Evolutionary conservation across 169 alveolate species (phyloP).

Genomic region (Eimeria brunetti): DNA sequence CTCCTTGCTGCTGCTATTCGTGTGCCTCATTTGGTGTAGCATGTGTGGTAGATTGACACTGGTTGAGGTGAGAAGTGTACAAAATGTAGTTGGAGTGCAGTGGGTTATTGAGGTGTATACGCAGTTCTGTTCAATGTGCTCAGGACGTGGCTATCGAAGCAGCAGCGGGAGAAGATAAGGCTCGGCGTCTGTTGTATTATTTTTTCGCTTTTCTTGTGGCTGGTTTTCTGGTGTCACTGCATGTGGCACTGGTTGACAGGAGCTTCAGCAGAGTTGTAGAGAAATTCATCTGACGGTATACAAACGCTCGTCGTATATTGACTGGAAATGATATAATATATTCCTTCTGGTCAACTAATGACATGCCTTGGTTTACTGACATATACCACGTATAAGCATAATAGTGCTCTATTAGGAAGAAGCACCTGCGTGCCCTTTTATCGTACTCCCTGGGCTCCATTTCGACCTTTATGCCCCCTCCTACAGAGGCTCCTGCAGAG

Average conservation of each 20-base stretch:
- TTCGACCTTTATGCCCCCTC: neutral
- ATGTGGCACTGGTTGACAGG: conserved; percentile 32
- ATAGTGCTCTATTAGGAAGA: neutral
- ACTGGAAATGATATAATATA: neutral
- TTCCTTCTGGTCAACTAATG: no score
- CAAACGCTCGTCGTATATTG: neutral
- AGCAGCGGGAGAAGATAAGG: conserved; percentile 44
- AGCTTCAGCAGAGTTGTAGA: conserved; percentile 36
- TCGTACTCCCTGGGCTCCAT: neutral
- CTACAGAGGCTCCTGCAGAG: neutral
- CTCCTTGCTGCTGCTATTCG: neutral
- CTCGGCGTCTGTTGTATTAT: conserved; percentile 25
- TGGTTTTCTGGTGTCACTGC: conserved; percentile 34
- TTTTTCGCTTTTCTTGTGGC: conserved; percentile 12
- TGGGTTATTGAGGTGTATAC: neutral
- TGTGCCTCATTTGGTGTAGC: neutral
- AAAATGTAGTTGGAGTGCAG: neutral
- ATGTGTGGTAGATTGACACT: neutral
- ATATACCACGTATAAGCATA: no score
- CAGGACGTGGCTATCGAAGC: conserved; percentile 66
- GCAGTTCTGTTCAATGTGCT: neutral
- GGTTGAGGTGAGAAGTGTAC: neutral
- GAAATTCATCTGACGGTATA: conserved; percentile 47
- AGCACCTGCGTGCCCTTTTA: neutral
- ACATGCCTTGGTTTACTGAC: no score